A percentile compares a stretch with the other conserved stretches of the same genome.
These are phyloP conservation scores for Xenoacremonium recifei DNA, from an alignment of 2,329 filamentous ascomycete species.

Conservation along the genomic window DNA sequence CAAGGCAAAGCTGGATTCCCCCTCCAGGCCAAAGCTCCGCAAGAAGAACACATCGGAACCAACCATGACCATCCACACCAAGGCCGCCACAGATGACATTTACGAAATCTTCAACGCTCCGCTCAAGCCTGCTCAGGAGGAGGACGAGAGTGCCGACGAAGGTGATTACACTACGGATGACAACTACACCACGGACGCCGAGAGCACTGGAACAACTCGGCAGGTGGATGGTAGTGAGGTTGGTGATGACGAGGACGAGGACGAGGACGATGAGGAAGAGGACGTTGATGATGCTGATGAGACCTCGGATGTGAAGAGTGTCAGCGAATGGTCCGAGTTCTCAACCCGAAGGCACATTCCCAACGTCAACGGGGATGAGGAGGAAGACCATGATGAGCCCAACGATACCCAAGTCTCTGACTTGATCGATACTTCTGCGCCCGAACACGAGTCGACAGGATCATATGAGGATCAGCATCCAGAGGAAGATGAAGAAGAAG, in stretches of 20 bases:
- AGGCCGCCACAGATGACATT: constrained; percentile 93
- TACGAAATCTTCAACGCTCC: constrained; percentile 97
- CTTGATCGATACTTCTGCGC: constrained; percentile 36
- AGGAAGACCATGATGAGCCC: constrained; percentile 28
- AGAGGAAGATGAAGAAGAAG: constrained; percentile 31
- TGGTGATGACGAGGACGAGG: constrained; percentile 50
- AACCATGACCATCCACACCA: constrained; percentile 98
- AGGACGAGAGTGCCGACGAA: constrained; percentile 51
- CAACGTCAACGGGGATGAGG: constrained; percentile 33
- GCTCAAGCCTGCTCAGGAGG: constrained; percentile 22
- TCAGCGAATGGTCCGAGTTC: constrained; percentile 89
- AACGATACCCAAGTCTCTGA: constrained; percentile 37
- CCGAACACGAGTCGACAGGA: constrained; percentile 21
- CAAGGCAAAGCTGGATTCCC: constrained; percentile 90
- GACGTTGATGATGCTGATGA: constrained; percentile 41
- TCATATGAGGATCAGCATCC: constrained; percentile 7
- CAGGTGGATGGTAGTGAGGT: constrained; percentile 53
- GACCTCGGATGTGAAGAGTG: constrained; percentile 57
- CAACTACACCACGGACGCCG: constrained; percentile 80
- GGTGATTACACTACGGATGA: constrained; percentile 70
- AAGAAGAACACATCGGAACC: constrained; percentile 75
- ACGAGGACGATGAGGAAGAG: constrained; percentile 42
- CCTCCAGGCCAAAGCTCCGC: constrained; percentile 78
- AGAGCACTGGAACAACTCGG: constrained; percentile 78
- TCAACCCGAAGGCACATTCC: constrained; percentile 71